Percentiles rank a stretch among this genome's conserved stretches.
Evolutionary conservation across 2,329 filamentous ascomycete genomes (phyloP).

Genomic region (Penicillium freii): DNA sequence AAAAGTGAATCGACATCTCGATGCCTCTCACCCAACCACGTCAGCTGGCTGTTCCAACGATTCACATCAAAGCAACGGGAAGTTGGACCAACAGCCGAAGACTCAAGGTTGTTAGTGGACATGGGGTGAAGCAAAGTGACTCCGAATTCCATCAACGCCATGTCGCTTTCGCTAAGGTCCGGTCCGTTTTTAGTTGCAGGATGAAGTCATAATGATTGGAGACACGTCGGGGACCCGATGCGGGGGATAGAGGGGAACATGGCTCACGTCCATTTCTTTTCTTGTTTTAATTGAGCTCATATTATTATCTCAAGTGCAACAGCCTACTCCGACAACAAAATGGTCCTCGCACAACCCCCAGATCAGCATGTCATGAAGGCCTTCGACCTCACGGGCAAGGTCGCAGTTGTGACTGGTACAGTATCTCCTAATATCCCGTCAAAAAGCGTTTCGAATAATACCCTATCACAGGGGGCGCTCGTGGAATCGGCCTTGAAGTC

Average conservation of each 20-base stretch:
- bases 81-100: not conserved
- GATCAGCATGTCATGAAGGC: slow-evolving; percentile 22
- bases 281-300: not conserved
- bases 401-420: slow-evolving; percentile 30
- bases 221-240: slow-evolving; percentile 4
- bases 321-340: slow-evolving; percentile 4
- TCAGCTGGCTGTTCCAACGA: not conserved
- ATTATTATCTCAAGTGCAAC: not conserved
- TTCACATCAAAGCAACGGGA: not conserved
- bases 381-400: slow-evolving; percentile 25
- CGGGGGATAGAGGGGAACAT: slow-evolving; percentile 1
- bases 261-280: not conserved
- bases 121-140: no score
- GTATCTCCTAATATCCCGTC: not conserved
- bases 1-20: not conserved
- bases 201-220: not conserved
- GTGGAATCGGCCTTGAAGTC: slow-evolving; percentile 43
- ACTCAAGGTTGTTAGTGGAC: not conserved
- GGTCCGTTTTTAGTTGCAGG: no score
- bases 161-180: not conserved
- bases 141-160: not conserved
- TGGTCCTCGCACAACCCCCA: slow-evolving; percentile 24
- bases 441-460: not conserved
- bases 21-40: not conserved
- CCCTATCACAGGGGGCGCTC: slow-evolving; percentile 26